Evolutionary conservation across 805 yeast species (phyloP).

Genomic region (Starmerella powellii): DNA sequence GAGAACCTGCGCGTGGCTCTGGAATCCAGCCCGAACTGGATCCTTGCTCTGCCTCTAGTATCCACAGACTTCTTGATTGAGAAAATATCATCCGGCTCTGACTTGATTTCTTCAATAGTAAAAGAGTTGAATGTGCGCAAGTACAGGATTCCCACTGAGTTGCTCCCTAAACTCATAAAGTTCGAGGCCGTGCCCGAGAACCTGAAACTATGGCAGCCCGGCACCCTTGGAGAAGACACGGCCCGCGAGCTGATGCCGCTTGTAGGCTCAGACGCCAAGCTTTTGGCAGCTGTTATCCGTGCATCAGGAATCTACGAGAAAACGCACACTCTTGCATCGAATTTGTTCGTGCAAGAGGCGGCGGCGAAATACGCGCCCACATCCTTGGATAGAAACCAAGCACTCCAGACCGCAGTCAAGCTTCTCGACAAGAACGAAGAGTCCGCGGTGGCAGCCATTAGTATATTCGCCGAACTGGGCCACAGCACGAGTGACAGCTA

Average conservation of each 20-base stretch:
- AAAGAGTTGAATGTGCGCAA: neutral
- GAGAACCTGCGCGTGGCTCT: slow-evolving; percentile 7
- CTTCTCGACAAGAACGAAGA: neutral
- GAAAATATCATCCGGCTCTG: neutral
- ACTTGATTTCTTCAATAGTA: neutral
- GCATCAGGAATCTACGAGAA: slow-evolving; percentile 9
- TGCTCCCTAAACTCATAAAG: neutral
- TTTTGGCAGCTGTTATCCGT: slow-evolving; percentile 16
- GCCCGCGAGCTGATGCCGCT: slow-evolving; percentile 4
- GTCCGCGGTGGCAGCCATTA: neutral
- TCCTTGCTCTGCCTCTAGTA: slow-evolving; percentile 12
- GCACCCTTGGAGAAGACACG: neutral
- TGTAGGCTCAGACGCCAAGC: neutral
- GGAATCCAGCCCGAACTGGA: slow-evolving; percentile 16
- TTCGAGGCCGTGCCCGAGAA: slow-evolving; percentile 10
- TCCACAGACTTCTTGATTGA: slow-evolving; percentile 10
- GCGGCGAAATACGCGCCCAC: slow-evolving; percentile 16
- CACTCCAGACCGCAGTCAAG: slow-evolving; percentile 2
- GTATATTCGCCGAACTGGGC: neutral
- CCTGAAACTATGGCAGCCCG: slow-evolving; percentile 7
- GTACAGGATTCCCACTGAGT: neutral
- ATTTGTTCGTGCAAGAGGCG: slow-evolving; percentile 14
- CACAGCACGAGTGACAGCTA: too few species aligned
- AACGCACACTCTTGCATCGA: slow-evolving; percentile 3
- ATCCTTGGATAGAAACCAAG: slow-evolving; percentile 3